Conservation (phyloP, 2,329 filamentous ascomycete species). For the Xylariales sp. region DNA sequence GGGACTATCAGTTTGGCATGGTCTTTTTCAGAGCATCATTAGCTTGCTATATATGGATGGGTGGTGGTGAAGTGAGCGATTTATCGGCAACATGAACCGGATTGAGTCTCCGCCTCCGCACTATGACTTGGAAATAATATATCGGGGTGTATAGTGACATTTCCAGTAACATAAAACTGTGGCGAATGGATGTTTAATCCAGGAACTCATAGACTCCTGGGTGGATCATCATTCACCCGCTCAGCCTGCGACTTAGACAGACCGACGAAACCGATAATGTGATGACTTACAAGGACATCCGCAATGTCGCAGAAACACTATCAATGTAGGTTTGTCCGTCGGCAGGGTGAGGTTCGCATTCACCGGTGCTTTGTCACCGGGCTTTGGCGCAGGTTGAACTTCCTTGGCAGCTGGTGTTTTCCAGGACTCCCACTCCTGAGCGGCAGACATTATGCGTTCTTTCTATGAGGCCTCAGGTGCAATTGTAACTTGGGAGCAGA, state of each 20-base stretch:
- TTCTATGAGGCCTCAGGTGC: neutral
- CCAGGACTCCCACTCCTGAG: constrained; percentile 36
- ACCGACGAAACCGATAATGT: neutral
- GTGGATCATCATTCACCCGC: too few relatives aligned
- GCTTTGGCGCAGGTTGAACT: constrained; percentile 41
- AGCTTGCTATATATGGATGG: neutral
- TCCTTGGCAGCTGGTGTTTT: constrained; percentile 37
- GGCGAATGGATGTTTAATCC: too few relatives aligned
- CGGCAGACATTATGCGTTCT: constrained; percentile 20
- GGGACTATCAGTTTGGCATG: constrained; percentile 2
- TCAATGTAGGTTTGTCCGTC: constrained; percentile 50
- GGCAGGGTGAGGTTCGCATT: constrained; percentile 49
- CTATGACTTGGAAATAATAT: neutral
- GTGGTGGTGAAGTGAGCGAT: too few relatives aligned
- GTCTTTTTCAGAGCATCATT: too few relatives aligned
- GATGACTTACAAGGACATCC: constrained; percentile 63
- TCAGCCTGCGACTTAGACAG: too few relatives aligned
- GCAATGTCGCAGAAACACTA: constrained; percentile 68
- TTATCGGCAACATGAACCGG: too few relatives aligned
- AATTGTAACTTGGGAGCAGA: neutral
- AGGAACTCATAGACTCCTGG: too few relatives aligned
- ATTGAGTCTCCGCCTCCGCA: neutral
- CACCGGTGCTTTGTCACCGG: constrained; percentile 53
- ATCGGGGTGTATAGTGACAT: neutral
- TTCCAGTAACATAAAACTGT: too few relatives aligned